These are phyloP conservation scores for Brassica rapa DNA, from an alignment of 345 rosid species.

Conservation along the genomic window DNA sequence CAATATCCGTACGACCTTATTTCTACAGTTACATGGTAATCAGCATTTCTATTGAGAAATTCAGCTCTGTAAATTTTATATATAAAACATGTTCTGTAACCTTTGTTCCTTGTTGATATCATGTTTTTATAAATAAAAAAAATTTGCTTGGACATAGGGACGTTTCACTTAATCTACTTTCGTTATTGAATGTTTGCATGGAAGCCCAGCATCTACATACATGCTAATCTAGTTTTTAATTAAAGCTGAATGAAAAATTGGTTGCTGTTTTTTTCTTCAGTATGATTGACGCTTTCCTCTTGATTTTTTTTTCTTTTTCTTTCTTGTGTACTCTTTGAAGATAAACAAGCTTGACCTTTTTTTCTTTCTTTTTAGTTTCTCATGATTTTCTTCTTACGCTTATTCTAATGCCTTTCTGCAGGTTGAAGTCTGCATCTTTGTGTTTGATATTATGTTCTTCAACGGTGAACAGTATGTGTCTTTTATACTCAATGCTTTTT, in stretches of 20 bases:
- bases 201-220: neutral
- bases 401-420: slow-evolving; percentile 46
- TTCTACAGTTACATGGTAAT: neutral
- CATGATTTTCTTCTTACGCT: neutral
- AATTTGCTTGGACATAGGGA: neutral
- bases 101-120: neutral
- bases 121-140: neutral
- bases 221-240: neutral
- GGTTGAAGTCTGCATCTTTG: slow-evolving; percentile 79
- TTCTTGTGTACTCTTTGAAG: neutral
- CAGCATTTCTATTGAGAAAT: neutral
- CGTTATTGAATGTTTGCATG: neutral
- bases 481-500: slow-evolving; percentile 26
- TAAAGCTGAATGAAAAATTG: neutral
- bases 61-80: neutral
- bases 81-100: neutral
- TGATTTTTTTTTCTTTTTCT: neutral
- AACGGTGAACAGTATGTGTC: slow-evolving; percentile 75
- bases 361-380: neutral
- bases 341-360: neutral
- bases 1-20: neutral
- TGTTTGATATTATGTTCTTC: slow-evolving; percentile 85
- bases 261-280: neutral
- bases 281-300: neutral
- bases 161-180: neutral